phyloP scores from a whole-genome alignment of 176 grass and related monocot genomes.

The Aegilops sharonensis region DNA sequence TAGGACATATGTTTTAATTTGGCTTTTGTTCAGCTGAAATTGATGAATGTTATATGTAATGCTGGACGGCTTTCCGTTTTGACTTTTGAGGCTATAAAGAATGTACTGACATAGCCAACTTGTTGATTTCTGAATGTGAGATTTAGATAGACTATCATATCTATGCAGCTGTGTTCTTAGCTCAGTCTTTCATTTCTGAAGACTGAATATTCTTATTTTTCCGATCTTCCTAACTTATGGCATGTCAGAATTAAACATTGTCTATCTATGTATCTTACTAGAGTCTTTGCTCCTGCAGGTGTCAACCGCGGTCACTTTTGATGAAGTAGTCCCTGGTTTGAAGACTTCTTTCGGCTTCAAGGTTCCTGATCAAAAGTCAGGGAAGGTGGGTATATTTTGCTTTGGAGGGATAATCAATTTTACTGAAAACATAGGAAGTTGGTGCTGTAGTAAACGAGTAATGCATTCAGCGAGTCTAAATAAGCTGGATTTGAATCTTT shows the following conservation, averaged over 20 bases:
- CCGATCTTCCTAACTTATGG: not conserved
- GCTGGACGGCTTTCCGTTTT: not conserved
- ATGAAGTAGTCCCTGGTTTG: slow-evolving; percentile 66
- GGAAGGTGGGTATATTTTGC: slow-evolving; percentile 56
- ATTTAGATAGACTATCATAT: not conserved
- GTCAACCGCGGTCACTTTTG: slow-evolving; percentile 66
- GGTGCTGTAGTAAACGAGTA: not conserved
- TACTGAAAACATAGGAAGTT: not conserved
- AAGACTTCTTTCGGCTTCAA: slow-evolving; percentile 77
- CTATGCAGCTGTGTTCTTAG: not conserved
- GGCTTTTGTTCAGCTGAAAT: not conserved
- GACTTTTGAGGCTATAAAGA: not conserved
- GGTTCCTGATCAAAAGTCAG: slow-evolving; percentile 84
- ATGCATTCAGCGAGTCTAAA: not conserved
- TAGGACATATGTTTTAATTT: not conserved
- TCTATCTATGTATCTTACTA: slow-evolving; percentile 30
- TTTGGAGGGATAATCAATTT: not conserved
- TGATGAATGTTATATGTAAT: not conserved
- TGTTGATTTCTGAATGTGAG: not conserved
- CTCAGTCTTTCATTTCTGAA: not conserved
- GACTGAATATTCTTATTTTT: not conserved
- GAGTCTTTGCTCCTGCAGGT: slow-evolving; percentile 46
- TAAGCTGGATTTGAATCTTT: slow-evolving; percentile 5
- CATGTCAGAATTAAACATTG: not conserved
- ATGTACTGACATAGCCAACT: not conserved